Evolutionary conservation across 768 basidiomycete species (phyloP).

Genomic region (Fistulinella prunicolor): DNA sequence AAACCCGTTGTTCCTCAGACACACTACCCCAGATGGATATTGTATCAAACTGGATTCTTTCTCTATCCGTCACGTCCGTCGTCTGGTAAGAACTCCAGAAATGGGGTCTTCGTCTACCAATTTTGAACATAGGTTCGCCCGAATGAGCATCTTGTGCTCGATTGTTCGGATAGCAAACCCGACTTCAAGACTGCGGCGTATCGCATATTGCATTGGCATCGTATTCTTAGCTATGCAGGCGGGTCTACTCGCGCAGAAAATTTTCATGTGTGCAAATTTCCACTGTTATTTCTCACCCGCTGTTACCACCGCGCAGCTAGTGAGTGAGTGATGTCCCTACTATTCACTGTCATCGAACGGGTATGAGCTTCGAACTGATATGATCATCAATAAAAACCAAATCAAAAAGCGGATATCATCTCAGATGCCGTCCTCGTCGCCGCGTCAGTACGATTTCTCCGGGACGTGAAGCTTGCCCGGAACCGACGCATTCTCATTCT

Average conservation of each 20-base stretch:
- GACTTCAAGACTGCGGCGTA: constrained; percentile 1
- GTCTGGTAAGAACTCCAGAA: constrained; percentile 19
- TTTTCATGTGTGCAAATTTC: constrained; percentile 9
- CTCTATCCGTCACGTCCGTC: constrained; percentile 16
- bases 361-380: neutral
- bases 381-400: neutral
- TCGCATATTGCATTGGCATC: constrained; percentile 15
- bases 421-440: constrained; percentile 22
- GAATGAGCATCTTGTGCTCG: constrained; percentile 29
- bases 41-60: constrained; percentile 15
- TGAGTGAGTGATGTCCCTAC: constrained; percentile 21
- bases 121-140: constrained; percentile 17
- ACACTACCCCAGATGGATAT: neutral
- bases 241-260: constrained; percentile 18
- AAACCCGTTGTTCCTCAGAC: neutral
- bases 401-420: constrained; percentile 22
- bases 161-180: constrained; percentile 22
- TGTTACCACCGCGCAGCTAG: constrained; percentile 22
- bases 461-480: constrained; percentile 13
- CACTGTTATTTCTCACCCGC: neutral
- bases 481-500: constrained; percentile 21
- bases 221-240: constrained; percentile 16
- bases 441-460: constrained; percentile 13
- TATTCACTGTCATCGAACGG: neutral
- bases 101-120: too few species aligned